These are phyloP conservation scores for Nemania sp. DNA, from an alignment of 2,329 filamentous ascomycete genomes.

Conservation along the genomic window DNA sequence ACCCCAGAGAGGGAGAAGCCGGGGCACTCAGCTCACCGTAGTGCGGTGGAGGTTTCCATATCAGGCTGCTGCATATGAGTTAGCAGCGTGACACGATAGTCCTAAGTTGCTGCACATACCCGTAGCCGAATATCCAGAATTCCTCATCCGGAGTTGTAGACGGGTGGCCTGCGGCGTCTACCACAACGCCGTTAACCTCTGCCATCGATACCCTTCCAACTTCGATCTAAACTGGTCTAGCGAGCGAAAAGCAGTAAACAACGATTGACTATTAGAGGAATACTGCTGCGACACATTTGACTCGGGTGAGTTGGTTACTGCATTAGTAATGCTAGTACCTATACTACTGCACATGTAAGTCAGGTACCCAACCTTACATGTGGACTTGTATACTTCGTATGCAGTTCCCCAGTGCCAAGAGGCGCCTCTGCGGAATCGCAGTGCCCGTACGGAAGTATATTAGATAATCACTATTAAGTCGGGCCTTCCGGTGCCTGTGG, in stretches of 20 bases:
- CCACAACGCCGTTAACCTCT: conserved; percentile 21
- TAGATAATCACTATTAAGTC: too few species aligned
- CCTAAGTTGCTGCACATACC: conserved; percentile 60
- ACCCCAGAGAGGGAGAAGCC: not conserved
- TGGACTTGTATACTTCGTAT: too few species aligned
- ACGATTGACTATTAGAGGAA: not conserved
- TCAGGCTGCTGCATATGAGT: conserved; percentile 70
- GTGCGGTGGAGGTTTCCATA: conserved; percentile 97
- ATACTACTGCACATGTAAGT: not conserved
- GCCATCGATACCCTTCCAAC: conserved; percentile 22
- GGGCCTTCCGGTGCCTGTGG: not conserved
- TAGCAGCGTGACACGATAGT: not conserved
- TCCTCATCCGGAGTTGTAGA: conserved; percentile 52
- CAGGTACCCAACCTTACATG: not conserved
- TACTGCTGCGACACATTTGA: not conserved
- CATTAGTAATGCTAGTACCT: conserved; percentile 19
- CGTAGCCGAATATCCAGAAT: conserved; percentile 97
- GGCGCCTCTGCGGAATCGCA: conserved; percentile 12
- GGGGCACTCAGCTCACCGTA: conserved; percentile 66
- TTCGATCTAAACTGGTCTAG: not conserved
- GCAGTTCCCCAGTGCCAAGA: not conserved
- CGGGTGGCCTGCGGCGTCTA: conserved; percentile 26
- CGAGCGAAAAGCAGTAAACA: not conserved
- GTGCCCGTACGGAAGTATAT: conserved; percentile 5
- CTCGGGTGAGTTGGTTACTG: not conserved